Evolutionary conservation across 192 early-diverging fungal genomes (phyloP), one percentile per base, ranked within the genome.

Genomic region (Coemansia sp.): DNA sequence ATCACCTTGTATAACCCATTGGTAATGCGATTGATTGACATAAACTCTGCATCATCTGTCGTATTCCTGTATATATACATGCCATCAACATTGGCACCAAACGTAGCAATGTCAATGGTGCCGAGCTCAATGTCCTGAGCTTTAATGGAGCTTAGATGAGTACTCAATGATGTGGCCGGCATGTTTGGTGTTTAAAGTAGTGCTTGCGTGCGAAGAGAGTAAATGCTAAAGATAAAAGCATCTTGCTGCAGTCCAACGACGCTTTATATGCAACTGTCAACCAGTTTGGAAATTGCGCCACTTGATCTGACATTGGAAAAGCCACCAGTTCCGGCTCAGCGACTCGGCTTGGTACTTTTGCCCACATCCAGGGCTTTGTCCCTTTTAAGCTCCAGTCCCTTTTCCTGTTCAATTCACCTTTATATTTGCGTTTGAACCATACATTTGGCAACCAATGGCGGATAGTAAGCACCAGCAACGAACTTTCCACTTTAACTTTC

Each of bases 51-150:
- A 13, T 45, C 48, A n/a, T 23, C 23, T 4, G 9, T 11, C 1
- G 16, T 48, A 45, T 68, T 71, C 47, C 60, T 56, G 65, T 68
- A 81, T 19, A 81, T 57, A 24, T 68, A 72, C 24, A 81, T 16
- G 10, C 69, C 65, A 49, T 71, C 69, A 18, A 62, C 39, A 4
- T 58, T 50, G 39, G 65, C 50, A 3, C 78, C 78, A 63, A 54
- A 64, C 23, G 64, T 60, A 12, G 72, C 72, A 27, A 81, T 26
- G 7, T 81, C 78, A 24, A 71, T 12, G 1, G 73, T 75, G 13
- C 62, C 59, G 4, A 81, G 69, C 41, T 68, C 65, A 22, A 75
- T 54, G 12, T 81, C 69, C 58, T 81, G 78, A 12, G 62, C 41
- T 59, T 62, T 20, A 52, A 81, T 62, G 7, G 48, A 26, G 8